A percentile compares a stretch with the other conserved stretches of the same genome.
Conservation (phyloP, 2,329 filamentous ascomycete species). For the Sordariomycetes sp. region DNA sequence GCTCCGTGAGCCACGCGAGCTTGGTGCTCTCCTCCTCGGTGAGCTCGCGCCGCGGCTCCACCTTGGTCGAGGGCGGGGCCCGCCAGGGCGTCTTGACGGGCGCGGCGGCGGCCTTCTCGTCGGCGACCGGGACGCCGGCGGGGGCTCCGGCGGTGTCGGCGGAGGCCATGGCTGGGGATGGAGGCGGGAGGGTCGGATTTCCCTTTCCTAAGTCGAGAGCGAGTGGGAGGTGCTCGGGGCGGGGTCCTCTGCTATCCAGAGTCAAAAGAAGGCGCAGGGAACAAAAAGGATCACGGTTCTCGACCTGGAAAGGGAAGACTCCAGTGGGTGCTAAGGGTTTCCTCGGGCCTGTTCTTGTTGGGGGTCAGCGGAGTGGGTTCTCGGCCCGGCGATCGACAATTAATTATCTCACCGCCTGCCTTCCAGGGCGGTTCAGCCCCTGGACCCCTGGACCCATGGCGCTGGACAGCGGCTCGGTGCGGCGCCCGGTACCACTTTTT, state of each 20-base stretch:
- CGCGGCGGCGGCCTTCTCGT: too few relatives aligned
- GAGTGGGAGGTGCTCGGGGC: neutral
- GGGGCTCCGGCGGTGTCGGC: neutral
- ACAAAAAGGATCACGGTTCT: neutral
- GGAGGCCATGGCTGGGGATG: neutral
- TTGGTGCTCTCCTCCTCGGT: conserved; percentile 70
- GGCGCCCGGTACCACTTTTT: neutral
- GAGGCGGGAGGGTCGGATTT: neutral
- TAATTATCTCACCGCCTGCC: neutral
- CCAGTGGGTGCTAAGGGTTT: neutral
- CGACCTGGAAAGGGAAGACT: neutral
- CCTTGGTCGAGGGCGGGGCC: neutral
- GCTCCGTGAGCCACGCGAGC: conserved; percentile 65
- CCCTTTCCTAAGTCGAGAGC: neutral
- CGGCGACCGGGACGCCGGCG: conserved; percentile 4
- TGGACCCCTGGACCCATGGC: neutral
- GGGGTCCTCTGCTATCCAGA: neutral
- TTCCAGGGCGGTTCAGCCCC: neutral
- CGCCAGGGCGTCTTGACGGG: neutral
- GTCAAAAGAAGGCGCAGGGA: neutral
- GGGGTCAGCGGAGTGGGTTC: neutral
- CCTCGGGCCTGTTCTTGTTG: neutral
- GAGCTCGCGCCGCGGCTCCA: conserved; percentile 39
- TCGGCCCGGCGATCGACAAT: neutral
- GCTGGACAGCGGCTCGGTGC: neutral